Base-by-base conservation (phyloP, 1,284 basidiomycete species). In the Stereum hirsutum region DNA sequence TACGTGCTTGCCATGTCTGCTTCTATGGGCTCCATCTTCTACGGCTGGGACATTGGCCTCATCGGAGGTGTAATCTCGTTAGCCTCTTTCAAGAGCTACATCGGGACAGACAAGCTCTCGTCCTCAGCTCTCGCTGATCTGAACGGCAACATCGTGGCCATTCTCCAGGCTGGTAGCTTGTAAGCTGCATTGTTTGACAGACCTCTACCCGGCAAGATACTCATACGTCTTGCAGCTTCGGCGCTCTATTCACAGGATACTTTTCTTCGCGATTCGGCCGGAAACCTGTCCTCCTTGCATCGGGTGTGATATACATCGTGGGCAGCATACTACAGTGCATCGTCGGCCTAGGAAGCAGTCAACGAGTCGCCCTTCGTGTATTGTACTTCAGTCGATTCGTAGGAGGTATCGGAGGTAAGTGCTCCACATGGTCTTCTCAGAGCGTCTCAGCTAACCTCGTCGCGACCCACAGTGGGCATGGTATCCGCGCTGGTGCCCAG, bases 121-220 rank as follows among this genome's bases (percentile, higher is more conserved):
- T 45, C 62, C 2, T 50, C 52, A 15, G 59, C 60, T 10, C 54
- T 56, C 23, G 69, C 71, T 8, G 53, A 65, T 44, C 46, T 75
- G 19, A 63, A 62, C 36, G 73, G 73, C 5, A 76, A 80, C 52
- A 70, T 81, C 30, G 78, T 80, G 15, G 63, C 75, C 0, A 64
- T 78, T 39, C 57, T 80, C 30, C 78, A 79, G 46, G 76, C 65
- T 4, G 74, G 75, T 8, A 71, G 65, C 43, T 75, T 80, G 74
- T 80, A 64, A 53, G 78, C 67, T 37, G 15, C 44, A 57, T 25
- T n/a, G n/a, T n/a, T n/a, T n/a, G n/a, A n/a, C n/a, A n/a, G 14
- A 25, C 28, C 20, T 31, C 24, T 19, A 21, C 4, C 26, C 12
- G 33, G 25, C 34, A 17, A 28, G 30, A n/a, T 31, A 38, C 14